A percentile compares a stretch with the other conserved stretches of the same genome.
phyloP scores from a whole-genome alignment of 257 asterid genomes.

The Cordia subcordata region DNA sequence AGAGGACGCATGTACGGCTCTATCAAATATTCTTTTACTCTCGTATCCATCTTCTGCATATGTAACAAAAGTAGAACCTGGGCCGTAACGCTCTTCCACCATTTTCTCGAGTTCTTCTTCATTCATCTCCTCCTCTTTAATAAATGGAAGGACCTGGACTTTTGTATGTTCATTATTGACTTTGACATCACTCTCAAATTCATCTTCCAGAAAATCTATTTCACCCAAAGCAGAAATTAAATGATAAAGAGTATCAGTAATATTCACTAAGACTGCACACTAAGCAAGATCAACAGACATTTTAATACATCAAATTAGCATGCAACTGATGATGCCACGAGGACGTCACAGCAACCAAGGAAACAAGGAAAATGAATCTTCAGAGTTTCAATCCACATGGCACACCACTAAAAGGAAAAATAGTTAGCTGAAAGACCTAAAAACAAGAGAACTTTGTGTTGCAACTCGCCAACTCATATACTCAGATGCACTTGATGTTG shows the following conservation, averaged over 20 bases:
- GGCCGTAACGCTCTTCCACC: slow-evolving; percentile 62
- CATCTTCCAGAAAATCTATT: slow-evolving; percentile 54
- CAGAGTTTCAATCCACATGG: no score
- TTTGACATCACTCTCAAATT: slow-evolving; percentile 23
- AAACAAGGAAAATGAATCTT: no score
- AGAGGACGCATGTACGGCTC: slow-evolving; percentile 34
- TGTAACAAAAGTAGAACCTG: slow-evolving; percentile 61
- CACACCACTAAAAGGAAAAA: no score
- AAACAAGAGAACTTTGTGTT: no score
- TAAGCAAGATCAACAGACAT: neutral
- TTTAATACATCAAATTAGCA: neutral
- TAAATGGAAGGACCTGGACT: slow-evolving; percentile 27
- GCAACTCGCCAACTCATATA: no score
- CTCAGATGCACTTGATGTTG: no score
- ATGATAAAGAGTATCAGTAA: neutral
- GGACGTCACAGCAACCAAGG: no score
- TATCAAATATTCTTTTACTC: slow-evolving; percentile 32
- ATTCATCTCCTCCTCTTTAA: slow-evolving; percentile 71
- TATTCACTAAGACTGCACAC: neutral
- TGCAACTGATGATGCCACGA: no score
- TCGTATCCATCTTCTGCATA: slow-evolving; percentile 64
- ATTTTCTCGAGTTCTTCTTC: slow-evolving; percentile 76
- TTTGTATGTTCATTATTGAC: slow-evolving; percentile 38
- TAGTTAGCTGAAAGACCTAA: no score
- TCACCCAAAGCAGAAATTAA: slow-evolving; percentile 5